These are phyloP conservation scores for Flueggea neowawraea DNA, from an alignment of 441 rosid genomes.

Conservation along the genomic window DNA sequence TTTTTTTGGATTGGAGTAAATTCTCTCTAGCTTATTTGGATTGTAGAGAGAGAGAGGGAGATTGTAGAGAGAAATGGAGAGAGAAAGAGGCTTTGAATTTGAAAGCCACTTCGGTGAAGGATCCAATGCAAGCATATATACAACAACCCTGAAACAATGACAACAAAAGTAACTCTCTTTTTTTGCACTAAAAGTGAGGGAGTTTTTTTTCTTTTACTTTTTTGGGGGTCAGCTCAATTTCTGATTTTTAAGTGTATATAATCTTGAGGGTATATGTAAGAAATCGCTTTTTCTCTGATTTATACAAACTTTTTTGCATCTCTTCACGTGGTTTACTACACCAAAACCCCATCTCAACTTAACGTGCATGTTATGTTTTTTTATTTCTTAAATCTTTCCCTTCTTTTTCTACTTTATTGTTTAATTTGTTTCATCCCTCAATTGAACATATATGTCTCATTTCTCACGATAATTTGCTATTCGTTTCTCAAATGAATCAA, in stretches of 20 bases:
- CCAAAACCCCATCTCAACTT: slow-evolving; percentile 1
- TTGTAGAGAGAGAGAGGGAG: slow-evolving; percentile 19
- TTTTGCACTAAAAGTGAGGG: no score
- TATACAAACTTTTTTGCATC: slow-evolving; percentile 44
- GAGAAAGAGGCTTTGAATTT: slow-evolving; percentile 13
- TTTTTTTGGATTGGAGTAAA: no score
- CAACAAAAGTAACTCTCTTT: neutral
- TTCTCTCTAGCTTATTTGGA: slow-evolving; percentile 22
- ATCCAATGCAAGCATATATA: slow-evolving; percentile 60
- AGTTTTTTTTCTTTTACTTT: no score
- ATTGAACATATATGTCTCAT: no score
- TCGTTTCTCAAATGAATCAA: no score
- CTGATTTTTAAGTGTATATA: neutral
- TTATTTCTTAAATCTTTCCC: no score
- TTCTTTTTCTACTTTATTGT: no score
- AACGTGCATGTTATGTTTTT: no score
- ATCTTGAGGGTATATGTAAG: slow-evolving; percentile 14
- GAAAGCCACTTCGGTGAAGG: slow-evolving; percentile 62
- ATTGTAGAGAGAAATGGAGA: slow-evolving; percentile 21
- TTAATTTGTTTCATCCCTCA: no score
- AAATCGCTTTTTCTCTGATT: slow-evolving; percentile 19
- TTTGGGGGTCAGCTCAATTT: no score
- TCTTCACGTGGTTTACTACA: slow-evolving; percentile 36
- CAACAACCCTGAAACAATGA: slow-evolving; percentile 6
- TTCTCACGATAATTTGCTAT: no score